Conservation (phyloP, 164 flowering plant genomes). For the Sextonia rubra region DNA sequence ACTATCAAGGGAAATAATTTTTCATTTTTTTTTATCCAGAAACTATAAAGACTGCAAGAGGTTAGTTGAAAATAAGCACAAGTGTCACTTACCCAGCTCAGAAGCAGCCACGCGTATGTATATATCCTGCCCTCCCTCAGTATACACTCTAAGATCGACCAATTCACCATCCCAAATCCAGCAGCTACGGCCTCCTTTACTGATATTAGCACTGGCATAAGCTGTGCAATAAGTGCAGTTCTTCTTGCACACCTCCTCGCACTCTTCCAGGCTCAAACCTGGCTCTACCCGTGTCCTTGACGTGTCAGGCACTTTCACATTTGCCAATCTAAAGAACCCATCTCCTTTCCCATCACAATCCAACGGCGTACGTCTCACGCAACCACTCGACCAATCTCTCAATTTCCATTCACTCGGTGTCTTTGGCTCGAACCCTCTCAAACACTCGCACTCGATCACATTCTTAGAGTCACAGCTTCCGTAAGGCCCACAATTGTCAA, state of each 20-base stretch:
- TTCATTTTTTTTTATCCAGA: too few relatives aligned
- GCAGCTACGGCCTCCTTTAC: background rate
- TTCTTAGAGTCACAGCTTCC: slow-evolving; percentile 22
- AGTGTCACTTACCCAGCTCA: background rate
- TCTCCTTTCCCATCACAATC: slow-evolving; percentile 9
- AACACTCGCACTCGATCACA: slow-evolving; percentile 30
- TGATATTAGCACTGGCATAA: slow-evolving; percentile 23
- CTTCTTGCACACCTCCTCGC: slow-evolving; percentile 24
- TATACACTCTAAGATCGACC: slow-evolving; percentile 18
- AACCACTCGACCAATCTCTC: slow-evolving; percentile 26
- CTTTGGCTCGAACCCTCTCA: slow-evolving; percentile 36
- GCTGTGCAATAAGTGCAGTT: slow-evolving; percentile 37
- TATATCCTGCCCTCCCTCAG: slow-evolving; percentile 22
- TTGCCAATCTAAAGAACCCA: slow-evolving; percentile 11
- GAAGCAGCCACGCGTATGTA: slow-evolving; percentile 20
- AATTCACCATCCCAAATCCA: slow-evolving; percentile 32
- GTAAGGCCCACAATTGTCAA: slow-evolving; percentile 30
- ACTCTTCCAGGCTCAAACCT: slow-evolving; percentile 2
- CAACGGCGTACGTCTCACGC: slow-evolving; percentile 14
- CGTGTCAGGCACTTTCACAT: slow-evolving; percentile 34
- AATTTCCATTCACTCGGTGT: slow-evolving; percentile 18
- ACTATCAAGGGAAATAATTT: too few relatives aligned
- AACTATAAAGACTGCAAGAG: too few relatives aligned
- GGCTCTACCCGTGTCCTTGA: background rate
- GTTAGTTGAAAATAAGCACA: too few relatives aligned